These are phyloP conservation scores for Endocarpon pusillum DNA, from an alignment of 495 filamentous ascomycete genomes.

Conservation along the genomic window DNA sequence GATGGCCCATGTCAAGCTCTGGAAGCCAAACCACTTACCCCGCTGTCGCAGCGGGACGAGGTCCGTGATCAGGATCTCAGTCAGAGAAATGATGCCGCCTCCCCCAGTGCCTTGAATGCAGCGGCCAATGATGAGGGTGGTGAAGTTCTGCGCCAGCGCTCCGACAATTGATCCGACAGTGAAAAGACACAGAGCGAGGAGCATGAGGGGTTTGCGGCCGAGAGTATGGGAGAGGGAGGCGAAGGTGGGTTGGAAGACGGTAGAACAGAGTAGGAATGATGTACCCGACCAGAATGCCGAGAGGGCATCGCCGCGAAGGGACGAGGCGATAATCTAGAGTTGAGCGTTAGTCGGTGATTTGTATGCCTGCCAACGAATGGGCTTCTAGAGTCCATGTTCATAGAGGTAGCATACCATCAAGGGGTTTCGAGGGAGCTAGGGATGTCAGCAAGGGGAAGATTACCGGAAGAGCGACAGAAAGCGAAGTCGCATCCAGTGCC, in stretches of 20 bases:
- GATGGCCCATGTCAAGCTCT: slow-evolving; percentile 10
- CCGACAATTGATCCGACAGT: slow-evolving; percentile 22
- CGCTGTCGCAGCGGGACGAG: slow-evolving; percentile 21
- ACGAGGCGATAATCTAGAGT: background rate
- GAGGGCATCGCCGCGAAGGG: slow-evolving; percentile 9
- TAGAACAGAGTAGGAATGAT: slow-evolving; percentile 42
- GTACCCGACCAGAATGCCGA: slow-evolving; percentile 41
- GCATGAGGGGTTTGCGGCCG: slow-evolving; percentile 21
- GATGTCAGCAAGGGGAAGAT: too few relatives aligned
- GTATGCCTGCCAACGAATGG: too few relatives aligned
- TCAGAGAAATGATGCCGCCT: slow-evolving; percentile 18
- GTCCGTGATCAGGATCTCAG: slow-evolving; percentile 17
- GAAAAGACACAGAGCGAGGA: slow-evolving; percentile 17
- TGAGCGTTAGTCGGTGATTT: too few relatives aligned
- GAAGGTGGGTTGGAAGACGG: slow-evolving; percentile 33
- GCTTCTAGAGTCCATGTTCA: too few relatives aligned
- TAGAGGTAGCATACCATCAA: too few relatives aligned
- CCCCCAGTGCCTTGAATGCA: slow-evolving; percentile 25
- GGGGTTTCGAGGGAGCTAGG: too few relatives aligned
- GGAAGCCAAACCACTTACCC: slow-evolving; percentile 9
- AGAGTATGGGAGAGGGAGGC: slow-evolving; percentile 28
- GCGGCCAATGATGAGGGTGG: slow-evolving; percentile 22
- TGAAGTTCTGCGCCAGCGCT: slow-evolving; percentile 18
- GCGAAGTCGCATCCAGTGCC: slow-evolving; percentile 48
- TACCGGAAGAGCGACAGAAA: slow-evolving; percentile 56